Evolutionary conservation across 495 filamentous ascomycete genomes (phyloP), one percentile per base, ranked within the genome.

Genomic region (Talaromyces wortmannii): DNA sequence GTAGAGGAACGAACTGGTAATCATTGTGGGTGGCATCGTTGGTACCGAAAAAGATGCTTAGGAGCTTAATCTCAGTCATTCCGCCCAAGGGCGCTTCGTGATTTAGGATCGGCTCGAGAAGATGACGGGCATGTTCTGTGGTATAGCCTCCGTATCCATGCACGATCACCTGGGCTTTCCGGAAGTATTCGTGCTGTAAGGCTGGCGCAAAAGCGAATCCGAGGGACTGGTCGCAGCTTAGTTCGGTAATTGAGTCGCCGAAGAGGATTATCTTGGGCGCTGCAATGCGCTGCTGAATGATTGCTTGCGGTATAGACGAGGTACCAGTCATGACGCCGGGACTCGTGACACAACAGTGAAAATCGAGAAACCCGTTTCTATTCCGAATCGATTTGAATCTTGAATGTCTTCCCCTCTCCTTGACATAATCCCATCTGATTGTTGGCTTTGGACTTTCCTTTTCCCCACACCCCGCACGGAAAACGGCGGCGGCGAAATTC

Each of bases 231-330:
- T 76, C 72, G 54, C 73, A 76, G 42, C 80, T 78, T 32, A 73
- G 70, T 61, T 94, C 81, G 18, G 88, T 84, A 59, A 94, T 81
- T 30, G 87, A 91, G 64, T 94, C 89, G 18, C 89, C 89, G 61
- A 94, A 89, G 18, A 94, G 81, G 45, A 92, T 73, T 61, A 92
- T 7, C 10, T 49, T 49, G 12, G 33, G 33, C 12, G 33, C 12
- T 12, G 33, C 33, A 36, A 36, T 36, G 12, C 33, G 33, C 33
- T 36, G 33, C 6, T 12, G 33, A 12, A 36, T 36, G 6, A 36
- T 12, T 36, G 33, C 6, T 36, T 6, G 33, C 6, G 33, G 33
- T 36, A 36, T 36, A 6, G 33, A 36, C 33, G 6, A 6, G 33
- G 33, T 36, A 12, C 33, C 33, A 6, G 12, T 36, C 12, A 6